These are phyloP conservation scores for Lophium mytilinum DNA, from an alignment of 495 filamentous ascomycete species.

Conservation along the genomic window DNA sequence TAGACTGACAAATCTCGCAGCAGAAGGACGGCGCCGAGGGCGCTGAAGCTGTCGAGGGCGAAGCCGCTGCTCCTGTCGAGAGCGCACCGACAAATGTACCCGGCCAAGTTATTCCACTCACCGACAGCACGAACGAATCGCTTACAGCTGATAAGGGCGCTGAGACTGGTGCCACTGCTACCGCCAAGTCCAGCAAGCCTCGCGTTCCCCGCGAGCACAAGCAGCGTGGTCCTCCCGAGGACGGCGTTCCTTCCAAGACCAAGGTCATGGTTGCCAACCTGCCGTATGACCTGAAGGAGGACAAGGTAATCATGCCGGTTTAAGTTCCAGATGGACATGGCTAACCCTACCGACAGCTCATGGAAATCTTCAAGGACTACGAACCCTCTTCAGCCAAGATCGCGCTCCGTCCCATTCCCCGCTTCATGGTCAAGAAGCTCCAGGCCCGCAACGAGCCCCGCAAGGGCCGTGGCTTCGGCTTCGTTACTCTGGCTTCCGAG, in stretches of 20 bases:
- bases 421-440: constrained; percentile 99
- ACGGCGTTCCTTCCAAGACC: constrained; percentile 96
- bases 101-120: constrained; percentile 45
- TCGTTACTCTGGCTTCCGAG: constrained; percentile 91
- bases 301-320: constrained; percentile 59
- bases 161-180: constrained; percentile 35
- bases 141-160: constrained; percentile 42
- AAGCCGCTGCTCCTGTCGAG: constrained; percentile 33
- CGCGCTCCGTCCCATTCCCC: constrained; percentile 93
- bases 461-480: constrained; percentile 98
- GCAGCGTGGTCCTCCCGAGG: constrained; percentile 90
- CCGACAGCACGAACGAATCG: constrained; percentile 54
- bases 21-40: constrained; percentile 25
- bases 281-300: constrained; percentile 93
- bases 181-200: constrained; percentile 39
- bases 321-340: constrained; percentile 25
- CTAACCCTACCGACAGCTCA: constrained; percentile 56
- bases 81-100: constrained; percentile 47
- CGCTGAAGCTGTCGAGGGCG: constrained; percentile 17
- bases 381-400: constrained; percentile 91
- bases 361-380: constrained; percentile 90
- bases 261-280: constrained; percentile 99
- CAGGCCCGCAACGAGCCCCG: constrained; percentile 94
- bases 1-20: background rate
- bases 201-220: constrained; percentile 52